Conservation (phyloP, 768 basidiomycete species). For the Boletus edulis region DNA sequence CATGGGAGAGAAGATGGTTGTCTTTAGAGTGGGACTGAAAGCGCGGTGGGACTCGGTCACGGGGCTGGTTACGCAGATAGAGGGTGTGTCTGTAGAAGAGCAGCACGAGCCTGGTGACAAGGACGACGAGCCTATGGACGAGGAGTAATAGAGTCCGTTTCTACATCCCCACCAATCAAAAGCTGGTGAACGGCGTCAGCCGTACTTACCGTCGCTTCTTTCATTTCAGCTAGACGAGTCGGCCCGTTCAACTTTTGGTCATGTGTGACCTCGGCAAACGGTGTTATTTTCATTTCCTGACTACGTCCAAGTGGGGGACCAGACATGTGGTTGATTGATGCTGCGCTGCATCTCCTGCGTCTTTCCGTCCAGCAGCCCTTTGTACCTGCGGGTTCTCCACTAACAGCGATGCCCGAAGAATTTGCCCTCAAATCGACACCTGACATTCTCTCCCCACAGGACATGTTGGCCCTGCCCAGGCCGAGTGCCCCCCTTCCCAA, state of each 20-base stretch:
- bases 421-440: conserved; percentile 60
- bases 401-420: conserved; percentile 32
- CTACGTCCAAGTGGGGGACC: no score
- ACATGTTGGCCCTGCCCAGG: conserved; percentile 66
- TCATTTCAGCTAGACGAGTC: no score
- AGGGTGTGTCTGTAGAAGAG: conserved; percentile 39
- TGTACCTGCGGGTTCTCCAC: conserved; percentile 4
- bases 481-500: conserved; percentile 70
- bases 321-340: conserved; percentile 43
- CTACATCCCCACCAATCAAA: no score
- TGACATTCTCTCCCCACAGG: conserved; percentile 66
- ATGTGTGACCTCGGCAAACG: not conserved
- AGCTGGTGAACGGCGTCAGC: not conserved
- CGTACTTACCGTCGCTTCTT: no score
- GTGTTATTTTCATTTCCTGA: not conserved
- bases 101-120: conserved; percentile 35
- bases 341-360: conserved; percentile 47
- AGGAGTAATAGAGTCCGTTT: conserved; percentile 32
- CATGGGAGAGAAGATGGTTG: conserved; percentile 85
- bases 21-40: conserved; percentile 70
- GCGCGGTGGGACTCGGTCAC: conserved; percentile 70
- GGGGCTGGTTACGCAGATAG: conserved; percentile 62
- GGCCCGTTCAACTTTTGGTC: no score
- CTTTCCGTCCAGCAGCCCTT: conserved; percentile 56
- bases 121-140: conserved; percentile 49